Evolutionary conservation across 768 basidiomycete genomes (phyloP).

Genomic region (Chalciporus piperatus): DNA sequence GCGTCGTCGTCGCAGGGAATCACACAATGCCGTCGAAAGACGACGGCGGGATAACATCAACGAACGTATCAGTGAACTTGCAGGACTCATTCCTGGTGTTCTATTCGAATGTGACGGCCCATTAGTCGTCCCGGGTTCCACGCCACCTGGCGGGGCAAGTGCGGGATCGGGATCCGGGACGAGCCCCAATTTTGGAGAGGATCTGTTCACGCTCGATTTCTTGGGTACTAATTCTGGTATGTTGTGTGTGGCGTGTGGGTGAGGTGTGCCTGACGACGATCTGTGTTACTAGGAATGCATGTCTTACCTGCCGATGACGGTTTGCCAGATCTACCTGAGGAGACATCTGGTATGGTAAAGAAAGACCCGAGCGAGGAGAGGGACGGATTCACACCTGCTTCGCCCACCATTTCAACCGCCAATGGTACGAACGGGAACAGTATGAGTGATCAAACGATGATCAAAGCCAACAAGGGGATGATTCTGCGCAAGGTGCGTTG

Average conservation of each 20-base stretch:
- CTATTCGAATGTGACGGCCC: constrained; percentile 60
- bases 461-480: constrained; percentile 95
- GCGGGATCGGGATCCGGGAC: constrained; percentile 10
- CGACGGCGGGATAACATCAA: constrained; percentile 90
- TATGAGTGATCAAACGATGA: constrained; percentile 39
- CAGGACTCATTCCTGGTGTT: constrained; percentile 84
- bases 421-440: constrained; percentile 1
- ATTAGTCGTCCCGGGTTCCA: constrained; percentile 13
- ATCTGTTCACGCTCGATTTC: constrained; percentile 20
- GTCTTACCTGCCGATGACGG: constrained; percentile 25
- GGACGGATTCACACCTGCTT: constrained; percentile 19
- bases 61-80: constrained; percentile 89
- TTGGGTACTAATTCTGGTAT: constrained; percentile 22
- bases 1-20: constrained; percentile 73
- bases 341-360: constrained; percentile 20
- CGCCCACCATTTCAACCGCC: constrained; percentile 21
- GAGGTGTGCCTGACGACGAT: background rate
- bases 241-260: background rate
- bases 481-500: constrained; percentile 69
- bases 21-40: constrained; percentile 91
- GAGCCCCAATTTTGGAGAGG: constrained; percentile 11
- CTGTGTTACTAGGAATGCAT: constrained; percentile 19
- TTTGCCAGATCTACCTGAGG: constrained; percentile 29
- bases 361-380: constrained; percentile 31
- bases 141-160: constrained; percentile 2